Percentiles rank a stretch among this genome's conserved stretches.
Evolutionary conservation across 139 green algal genomes (phyloP).

Genomic region (Chlorella sp.): DNA sequence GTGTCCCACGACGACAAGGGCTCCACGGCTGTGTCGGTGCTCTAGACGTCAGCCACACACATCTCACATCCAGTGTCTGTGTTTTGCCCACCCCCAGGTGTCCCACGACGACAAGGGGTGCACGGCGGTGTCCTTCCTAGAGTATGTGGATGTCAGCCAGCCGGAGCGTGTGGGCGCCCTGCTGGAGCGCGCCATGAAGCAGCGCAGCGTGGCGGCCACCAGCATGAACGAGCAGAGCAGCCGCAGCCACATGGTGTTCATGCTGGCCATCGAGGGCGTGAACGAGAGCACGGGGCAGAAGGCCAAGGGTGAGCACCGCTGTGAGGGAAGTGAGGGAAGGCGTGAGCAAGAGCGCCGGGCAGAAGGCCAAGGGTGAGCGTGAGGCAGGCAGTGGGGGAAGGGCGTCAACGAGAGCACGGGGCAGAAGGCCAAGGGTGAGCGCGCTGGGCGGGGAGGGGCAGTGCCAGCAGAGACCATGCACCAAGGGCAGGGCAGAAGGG

Average conservation of each 20-base stretch:
- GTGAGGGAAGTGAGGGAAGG: background rate
- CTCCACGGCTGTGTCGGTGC: constrained; percentile 26
- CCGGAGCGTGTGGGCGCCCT: constrained; percentile 32
- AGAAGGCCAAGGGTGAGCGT: background rate
- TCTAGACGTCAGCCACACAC: constrained; percentile 29
- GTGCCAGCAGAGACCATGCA: background rate
- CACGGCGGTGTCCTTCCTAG: constrained; percentile 34
- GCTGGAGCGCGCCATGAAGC: constrained; percentile 42
- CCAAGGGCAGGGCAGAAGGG: background rate
- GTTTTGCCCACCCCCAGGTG: background rate
- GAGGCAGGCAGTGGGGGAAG: background rate
- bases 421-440: constrained; percentile 60
- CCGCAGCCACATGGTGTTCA: constrained; percentile 93
- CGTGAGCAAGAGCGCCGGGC: background rate
- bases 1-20: constrained; percentile 38
- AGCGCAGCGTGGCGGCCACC: constrained; percentile 63
- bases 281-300: constrained; percentile 70
- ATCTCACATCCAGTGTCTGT: background rate
- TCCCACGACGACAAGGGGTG: constrained; percentile 34
- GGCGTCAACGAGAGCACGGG: constrained; percentile 73
- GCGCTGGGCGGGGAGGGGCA: background rate
- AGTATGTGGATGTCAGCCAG: constrained; percentile 40
- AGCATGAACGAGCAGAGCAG: constrained; percentile 93
- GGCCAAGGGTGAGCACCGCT: constrained; percentile 50
- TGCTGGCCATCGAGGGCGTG: constrained; percentile 87